These are phyloP conservation scores for Uronychia setigera DNA, from an alignment of 73 alveolate species.

Conservation along the genomic window DNA sequence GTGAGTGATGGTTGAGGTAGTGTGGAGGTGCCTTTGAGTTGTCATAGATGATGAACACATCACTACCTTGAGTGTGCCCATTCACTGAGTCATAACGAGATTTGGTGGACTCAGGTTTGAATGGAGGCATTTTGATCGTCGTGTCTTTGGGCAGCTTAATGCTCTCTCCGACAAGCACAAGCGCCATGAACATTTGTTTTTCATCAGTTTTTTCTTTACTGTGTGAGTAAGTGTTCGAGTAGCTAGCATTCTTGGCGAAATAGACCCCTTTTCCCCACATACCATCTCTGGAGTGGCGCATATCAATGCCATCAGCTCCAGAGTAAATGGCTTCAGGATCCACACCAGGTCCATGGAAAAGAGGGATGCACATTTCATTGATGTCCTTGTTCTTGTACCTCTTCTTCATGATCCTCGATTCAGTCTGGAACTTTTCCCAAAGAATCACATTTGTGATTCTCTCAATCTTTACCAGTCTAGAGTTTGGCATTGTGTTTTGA, in stretches of 20 bases:
- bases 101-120: not conserved
- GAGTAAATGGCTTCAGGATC: slow-evolving; percentile 14
- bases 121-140: slow-evolving; percentile 39
- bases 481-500: slow-evolving; percentile 5
- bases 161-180: slow-evolving; percentile 19
- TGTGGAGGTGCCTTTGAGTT: slow-evolving; percentile 51
- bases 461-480: slow-evolving; percentile 12
- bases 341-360: slow-evolving; percentile 31
- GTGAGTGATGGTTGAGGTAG: too few relatives aligned
- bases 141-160: not conserved
- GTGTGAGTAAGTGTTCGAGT: slow-evolving; percentile 20
- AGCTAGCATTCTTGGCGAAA: slow-evolving; percentile 39
- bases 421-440: slow-evolving; percentile 19
- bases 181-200: slow-evolving; percentile 30
- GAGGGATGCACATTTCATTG: not conserved
- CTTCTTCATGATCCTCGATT: not conserved
- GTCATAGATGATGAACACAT: slow-evolving; percentile 33
- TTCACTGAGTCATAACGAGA: slow-evolving; percentile 33
- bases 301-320: slow-evolving; percentile 32
- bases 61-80: slow-evolving; percentile 34
- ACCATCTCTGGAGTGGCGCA: slow-evolving; percentile 35
- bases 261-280: slow-evolving; percentile 62
- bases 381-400: not conserved
- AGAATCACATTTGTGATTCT: slow-evolving; percentile 18
- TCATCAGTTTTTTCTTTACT: not conserved